Evolutionary conservation across 495 filamentous ascomycete species (phyloP), one percentile per base, ranked within the genome.

Genomic region (Penicillium silybi): DNA sequence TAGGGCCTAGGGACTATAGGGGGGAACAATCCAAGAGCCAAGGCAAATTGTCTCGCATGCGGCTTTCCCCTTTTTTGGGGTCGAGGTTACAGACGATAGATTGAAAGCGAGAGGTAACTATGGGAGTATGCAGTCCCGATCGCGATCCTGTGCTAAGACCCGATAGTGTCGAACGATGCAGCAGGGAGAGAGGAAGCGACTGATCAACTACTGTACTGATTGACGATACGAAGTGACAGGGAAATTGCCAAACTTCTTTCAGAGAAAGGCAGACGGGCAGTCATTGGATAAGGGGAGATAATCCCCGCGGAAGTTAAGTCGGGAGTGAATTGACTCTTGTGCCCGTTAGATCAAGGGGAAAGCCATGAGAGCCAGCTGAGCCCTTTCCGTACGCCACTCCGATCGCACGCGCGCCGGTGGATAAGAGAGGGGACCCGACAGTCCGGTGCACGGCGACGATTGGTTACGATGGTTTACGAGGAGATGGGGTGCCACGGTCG

Each of bases 51-150:
- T 19, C 34, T 23, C 20, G n/a, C 34, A 18, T 43, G 13, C 35
- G 4, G 15, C 17, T 25, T 23, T n/a, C 35, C 18, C 1, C n/a
- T 29, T 7, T 7, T 44, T 44, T 13, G 8, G 11, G 10, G 20
- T 32, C n/a, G 42, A 44, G 25, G 19, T 40, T 6, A 40, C 22
- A 5, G 37, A 13, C 3, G 11, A 11, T 22, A 6, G 13, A 47
- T 46, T 46, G 23, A 16, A 38, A 38, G 44, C 44, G 32, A 42
- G 52, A 54, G 46, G 46, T 41, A 25, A 46, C 27, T 25, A 32
- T n/a, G 7, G 16, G 3, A 6, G 23, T 40, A 35, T 54, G 32
- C 41, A 27, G 46, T 19, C 41, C 25, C 41, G 46, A 50, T 55
- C 46, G 44, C 20, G 45, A 48, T 43, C 38, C 39, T 17, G 42